A percentile compares a stretch with the other conserved stretches of the same genome.
Conservation (phyloP, 768 basidiomycete genomes). For the Russula sp. region DNA sequence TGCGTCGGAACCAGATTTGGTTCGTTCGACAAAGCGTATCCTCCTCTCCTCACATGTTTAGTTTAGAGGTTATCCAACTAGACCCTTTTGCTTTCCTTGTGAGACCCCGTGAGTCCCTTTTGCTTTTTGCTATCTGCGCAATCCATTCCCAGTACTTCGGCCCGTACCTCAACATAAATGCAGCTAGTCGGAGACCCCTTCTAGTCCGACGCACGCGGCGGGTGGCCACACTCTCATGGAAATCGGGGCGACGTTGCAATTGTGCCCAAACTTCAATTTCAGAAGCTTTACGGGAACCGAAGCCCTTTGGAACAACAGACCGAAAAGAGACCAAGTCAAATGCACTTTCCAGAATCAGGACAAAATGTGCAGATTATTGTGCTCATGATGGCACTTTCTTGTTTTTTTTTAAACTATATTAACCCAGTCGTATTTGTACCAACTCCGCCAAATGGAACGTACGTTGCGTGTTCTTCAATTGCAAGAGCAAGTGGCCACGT, state of each 20-base stretch:
- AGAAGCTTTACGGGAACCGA: background rate
- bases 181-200: background rate
- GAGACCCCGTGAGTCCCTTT: too few species aligned
- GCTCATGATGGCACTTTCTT: background rate
- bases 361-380: too few species aligned
- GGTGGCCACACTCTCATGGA: background rate
- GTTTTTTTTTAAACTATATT: background rate
- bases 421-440: background rate
- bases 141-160: too few species aligned
- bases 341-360: background rate
- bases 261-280: background rate
- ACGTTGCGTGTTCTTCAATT: background rate
- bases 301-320: background rate
- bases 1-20: slow-evolving; percentile 1
- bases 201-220: too few species aligned
- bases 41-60: too few species aligned
- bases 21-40: background rate
- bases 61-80: too few species aligned
- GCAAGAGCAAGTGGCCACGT: slow-evolving; percentile 14
- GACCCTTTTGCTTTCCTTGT: too few species aligned
- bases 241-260: background rate
- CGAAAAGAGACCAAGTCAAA: background rate
- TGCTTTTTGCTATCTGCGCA: too few species aligned
- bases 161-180: too few species aligned
- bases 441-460: background rate